phyloP scores from a whole-genome alignment of 164 flowering plant species.

The Nymphaea thermarum region DNA sequence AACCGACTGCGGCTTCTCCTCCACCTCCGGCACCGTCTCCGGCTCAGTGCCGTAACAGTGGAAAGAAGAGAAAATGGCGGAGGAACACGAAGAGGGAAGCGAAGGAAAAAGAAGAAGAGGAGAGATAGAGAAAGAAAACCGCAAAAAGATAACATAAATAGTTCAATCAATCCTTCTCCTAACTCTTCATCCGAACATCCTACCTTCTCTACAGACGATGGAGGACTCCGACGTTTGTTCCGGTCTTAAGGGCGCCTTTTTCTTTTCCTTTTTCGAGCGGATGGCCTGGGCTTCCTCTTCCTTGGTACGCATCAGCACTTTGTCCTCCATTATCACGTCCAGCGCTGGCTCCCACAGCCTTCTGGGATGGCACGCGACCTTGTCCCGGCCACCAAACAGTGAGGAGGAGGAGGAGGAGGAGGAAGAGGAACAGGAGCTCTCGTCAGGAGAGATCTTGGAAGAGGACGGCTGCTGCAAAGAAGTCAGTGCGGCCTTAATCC shows the following conservation, averaged over 20 bases:
- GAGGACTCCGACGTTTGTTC: too few species aligned
- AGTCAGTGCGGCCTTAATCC: not conserved
- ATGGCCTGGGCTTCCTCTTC: not conserved
- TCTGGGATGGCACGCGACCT: constrained; percentile 2
- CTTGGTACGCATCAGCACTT: not conserved
- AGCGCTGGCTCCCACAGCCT: constrained; percentile 11
- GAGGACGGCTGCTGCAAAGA: not conserved
- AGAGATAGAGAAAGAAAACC: too few species aligned
- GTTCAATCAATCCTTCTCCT: too few species aligned
- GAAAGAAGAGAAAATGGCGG: too few species aligned
- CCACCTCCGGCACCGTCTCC: too few species aligned
- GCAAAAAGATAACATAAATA: too few species aligned
- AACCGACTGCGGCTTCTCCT: too few species aligned
- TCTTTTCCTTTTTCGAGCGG: not conserved
- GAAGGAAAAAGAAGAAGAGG: too few species aligned
- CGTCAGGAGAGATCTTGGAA: constrained; percentile 10
- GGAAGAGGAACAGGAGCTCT: not conserved
- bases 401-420: not conserved
- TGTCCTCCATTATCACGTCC: constrained; percentile 7
- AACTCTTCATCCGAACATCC: too few species aligned
- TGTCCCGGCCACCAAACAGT: not conserved
- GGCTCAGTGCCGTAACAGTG: too few species aligned
- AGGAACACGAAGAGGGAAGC: too few species aligned
- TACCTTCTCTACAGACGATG: too few species aligned
- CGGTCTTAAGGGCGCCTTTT: not conserved